Conservation (phyloP, 768 basidiomycete genomes). For the Mycena vitilis region DNA sequence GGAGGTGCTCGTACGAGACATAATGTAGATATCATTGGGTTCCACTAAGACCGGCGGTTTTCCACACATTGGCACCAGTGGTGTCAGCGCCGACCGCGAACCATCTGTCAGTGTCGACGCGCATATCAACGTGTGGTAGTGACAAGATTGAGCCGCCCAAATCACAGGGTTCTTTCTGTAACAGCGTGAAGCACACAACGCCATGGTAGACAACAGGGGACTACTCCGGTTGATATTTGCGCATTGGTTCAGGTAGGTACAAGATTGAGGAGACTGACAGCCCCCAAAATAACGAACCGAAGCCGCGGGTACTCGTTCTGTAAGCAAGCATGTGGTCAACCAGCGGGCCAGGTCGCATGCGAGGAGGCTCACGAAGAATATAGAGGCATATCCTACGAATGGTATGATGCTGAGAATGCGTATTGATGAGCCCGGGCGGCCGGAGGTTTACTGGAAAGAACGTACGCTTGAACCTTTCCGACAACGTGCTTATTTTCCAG, state of each 20-base stretch:
- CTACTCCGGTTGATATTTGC: too few species aligned
- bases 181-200: too few species aligned
- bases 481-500: slow-evolving; percentile 57
- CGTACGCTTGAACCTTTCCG: slow-evolving; percentile 61
- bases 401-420: slow-evolving; percentile 14
- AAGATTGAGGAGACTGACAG: slow-evolving; percentile 2
- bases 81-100: too few species aligned
- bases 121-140: too few species aligned
- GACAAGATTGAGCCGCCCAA: too few species aligned
- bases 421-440: too few species aligned
- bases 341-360: background rate
- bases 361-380: slow-evolving; percentile 19
- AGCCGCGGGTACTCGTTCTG: slow-evolving; percentile 19
- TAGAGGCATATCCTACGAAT: slow-evolving; percentile 17
- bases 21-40: background rate
- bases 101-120: too few species aligned
- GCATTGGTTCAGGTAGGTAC: background rate
- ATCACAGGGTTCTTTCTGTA: too few species aligned
- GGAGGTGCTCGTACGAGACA: background rate
- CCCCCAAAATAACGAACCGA: slow-evolving; percentile 9
- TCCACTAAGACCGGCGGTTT: background rate
- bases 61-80: too few species aligned
- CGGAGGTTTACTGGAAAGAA: background rate
- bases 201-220: too few species aligned
- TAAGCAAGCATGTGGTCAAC: too few species aligned